Evolutionary conservation across 768 basidiomycete genomes (phyloP), one percentile per base, ranked within the genome.

Genomic region (Serendipita vermifera): DNA sequence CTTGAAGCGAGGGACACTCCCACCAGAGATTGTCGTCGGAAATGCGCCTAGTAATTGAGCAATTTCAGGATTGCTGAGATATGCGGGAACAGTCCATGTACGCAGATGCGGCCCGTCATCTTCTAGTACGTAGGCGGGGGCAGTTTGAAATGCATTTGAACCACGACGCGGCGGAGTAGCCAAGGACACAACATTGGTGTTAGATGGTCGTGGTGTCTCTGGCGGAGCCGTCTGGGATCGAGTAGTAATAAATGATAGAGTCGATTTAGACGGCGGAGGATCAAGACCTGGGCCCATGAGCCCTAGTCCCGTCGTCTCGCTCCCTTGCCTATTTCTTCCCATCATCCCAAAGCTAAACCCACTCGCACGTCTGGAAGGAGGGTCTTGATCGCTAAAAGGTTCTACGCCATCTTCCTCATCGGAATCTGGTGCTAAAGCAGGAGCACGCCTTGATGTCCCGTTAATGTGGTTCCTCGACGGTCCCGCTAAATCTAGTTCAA

Each of bases 41-140:
- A 92, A 91, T 24, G 88, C 65, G 39, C 75, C 75, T 56, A 90
- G 70, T 31, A 94, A 74, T 48, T 75, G 72, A 17, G 81, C 64
- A 63, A 77, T 74, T 68, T 94, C 91, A 35, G 81, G 78, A 66
- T 93, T 85, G 36, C 78, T 61, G 4, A 94, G 73, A 66, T 90
- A 65, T 1, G 58, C 80, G 17, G 90, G 87, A 3, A 81, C 79
- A 0, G 79, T 83, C 91, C 91, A 94, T 38, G 79, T 77, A 55
- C 89, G 80, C 67, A 87, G 68, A 62, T 78, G 77, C 55, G 75
- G 74, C 38, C 77, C 80, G 7, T 71, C 71, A 26, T 63, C 62
- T 36, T 67, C 64, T 56, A 71, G 64, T 55, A 72, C 59, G 46
- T 62, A 55, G 62, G 65, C 62, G 57, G 61, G 55, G 65, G 61